These are phyloP conservation scores for Drosera spatulata DNA, from an alignment of 179 eudicot species.

Conservation along the genomic window DNA sequence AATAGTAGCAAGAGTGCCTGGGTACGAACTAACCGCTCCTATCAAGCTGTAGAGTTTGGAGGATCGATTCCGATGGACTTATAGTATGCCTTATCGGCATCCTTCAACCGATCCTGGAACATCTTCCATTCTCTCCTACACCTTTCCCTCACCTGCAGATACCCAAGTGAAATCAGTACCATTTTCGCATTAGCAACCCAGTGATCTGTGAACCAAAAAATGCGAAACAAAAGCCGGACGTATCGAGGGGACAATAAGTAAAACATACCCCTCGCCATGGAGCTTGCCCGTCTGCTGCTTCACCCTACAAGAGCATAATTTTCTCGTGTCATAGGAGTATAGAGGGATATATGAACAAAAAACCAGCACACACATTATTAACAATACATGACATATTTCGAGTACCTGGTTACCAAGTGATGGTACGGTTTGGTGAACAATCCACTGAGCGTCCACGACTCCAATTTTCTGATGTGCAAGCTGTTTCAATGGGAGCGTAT, in stretches of 20 bases:
- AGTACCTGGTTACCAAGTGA: constrained; percentile 80
- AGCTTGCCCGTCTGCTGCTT: constrained; percentile 47
- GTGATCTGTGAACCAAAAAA: neutral
- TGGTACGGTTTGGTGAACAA: constrained; percentile 79
- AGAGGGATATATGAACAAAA: too few relatives aligned
- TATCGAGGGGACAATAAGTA: neutral
- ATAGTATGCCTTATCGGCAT: constrained; percentile 52
- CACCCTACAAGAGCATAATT: constrained; percentile 35
- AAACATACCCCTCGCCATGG: constrained; percentile 83
- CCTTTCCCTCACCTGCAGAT: constrained; percentile 40
- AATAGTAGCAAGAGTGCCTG: too few relatives aligned
- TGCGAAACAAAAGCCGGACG: neutral
- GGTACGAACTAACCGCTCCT: too few relatives aligned
- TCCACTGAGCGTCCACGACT: constrained; percentile 88
- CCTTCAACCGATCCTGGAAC: constrained; percentile 50
- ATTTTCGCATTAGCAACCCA: too few relatives aligned
- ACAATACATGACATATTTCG: neutral
- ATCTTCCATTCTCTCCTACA: constrained; percentile 65
- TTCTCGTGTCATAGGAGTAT: neutral
- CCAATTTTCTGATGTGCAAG: constrained; percentile 92
- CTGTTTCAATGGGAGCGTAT: constrained; percentile 14
- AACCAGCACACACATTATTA: neutral
- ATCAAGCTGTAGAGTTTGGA: neutral
- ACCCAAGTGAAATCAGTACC: too few relatives aligned
- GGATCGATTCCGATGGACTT: constrained; percentile 31